Percentiles rank a stretch among this genome's conserved stretches.
These are phyloP conservation scores for Tillandsia leiboldiana DNA, from an alignment of 176 grass and related monocot species.

Conservation along the genomic window DNA sequence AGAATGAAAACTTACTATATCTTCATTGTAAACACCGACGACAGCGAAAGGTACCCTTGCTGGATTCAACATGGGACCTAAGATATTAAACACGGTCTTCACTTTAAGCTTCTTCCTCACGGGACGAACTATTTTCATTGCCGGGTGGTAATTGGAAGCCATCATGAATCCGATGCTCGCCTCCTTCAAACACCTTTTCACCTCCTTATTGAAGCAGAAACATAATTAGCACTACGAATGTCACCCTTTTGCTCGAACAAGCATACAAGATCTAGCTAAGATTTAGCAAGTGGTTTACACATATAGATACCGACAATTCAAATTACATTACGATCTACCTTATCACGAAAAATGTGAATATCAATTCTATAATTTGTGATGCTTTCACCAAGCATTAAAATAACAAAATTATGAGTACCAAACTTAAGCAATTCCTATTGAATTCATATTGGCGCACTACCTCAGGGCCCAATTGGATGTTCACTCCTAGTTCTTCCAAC, in stretches of 20 bases:
- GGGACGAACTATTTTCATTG: conserved; percentile 89
- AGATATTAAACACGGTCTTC: conserved; percentile 96
- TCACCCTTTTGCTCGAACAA: background rate
- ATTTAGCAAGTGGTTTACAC: background rate
- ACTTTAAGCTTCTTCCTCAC: conserved; percentile 90
- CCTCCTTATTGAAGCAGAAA: conserved; percentile 39
- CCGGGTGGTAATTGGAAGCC: conserved; percentile 91
- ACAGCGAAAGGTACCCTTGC: conserved; percentile 82
- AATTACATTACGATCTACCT: background rate
- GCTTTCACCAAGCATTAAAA: too few species aligned
- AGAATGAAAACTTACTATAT: conserved; percentile 59
- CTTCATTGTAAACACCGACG: conserved; percentile 92
- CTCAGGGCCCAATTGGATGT: conserved; percentile 75
- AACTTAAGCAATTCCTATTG: background rate
- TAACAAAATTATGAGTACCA: background rate
- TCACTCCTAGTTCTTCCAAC: conserved; percentile 69
- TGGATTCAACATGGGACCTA: conserved; percentile 91
- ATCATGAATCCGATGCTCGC: conserved; percentile 95
- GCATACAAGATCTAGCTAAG: background rate
- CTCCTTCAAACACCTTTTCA: conserved; percentile 73
- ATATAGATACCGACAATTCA: background rate
- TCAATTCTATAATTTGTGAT: too few species aligned
- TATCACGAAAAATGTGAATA: background rate
- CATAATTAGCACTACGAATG: background rate
- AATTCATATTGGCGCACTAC: conserved; percentile 22